Conservation (phyloP, 2,329 filamentous ascomycete genomes). For the Trichoderma hamatum region DNA sequence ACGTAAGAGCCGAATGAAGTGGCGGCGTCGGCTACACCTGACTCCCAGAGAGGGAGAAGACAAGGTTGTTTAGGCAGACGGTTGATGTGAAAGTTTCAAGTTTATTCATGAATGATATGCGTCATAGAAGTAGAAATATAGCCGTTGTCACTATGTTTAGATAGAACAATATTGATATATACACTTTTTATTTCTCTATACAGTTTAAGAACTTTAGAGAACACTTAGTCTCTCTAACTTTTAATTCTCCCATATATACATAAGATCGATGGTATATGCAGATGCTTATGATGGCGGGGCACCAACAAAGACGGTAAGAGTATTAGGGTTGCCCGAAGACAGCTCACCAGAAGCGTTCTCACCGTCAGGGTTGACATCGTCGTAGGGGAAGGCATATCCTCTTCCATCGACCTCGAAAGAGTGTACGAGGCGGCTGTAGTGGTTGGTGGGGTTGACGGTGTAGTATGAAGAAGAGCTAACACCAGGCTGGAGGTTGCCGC, state of each 20-base stretch:
- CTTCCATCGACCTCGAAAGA: constrained; percentile 59
- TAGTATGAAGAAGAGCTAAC: constrained; percentile 48
- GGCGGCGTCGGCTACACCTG: neutral
- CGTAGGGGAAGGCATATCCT: constrained; percentile 70
- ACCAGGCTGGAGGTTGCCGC: constrained; percentile 52
- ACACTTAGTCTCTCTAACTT: too few species aligned
- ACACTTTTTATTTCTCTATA: neutral
- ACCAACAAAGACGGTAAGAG: constrained; percentile 39
- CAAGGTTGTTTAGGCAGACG: neutral
- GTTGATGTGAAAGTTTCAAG: neutral
- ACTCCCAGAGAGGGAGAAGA: neutral
- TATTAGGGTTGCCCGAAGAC: constrained; percentile 33
- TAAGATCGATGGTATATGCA: neutral
- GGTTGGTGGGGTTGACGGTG: constrained; percentile 49
- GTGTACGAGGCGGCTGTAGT: constrained; percentile 65
- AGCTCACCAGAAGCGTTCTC: constrained; percentile 52
- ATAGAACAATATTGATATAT: neutral
- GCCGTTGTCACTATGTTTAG: neutral
- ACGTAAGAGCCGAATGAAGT: constrained; percentile 10
- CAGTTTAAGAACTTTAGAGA: neutral
- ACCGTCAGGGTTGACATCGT: constrained; percentile 65
- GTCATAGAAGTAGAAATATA: neutral
- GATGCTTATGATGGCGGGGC: neutral
- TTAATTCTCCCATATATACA: neutral
- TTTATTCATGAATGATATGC: neutral